Conservation (phyloP, 805 yeast species). For the Barnettozyma salicaria region DNA sequence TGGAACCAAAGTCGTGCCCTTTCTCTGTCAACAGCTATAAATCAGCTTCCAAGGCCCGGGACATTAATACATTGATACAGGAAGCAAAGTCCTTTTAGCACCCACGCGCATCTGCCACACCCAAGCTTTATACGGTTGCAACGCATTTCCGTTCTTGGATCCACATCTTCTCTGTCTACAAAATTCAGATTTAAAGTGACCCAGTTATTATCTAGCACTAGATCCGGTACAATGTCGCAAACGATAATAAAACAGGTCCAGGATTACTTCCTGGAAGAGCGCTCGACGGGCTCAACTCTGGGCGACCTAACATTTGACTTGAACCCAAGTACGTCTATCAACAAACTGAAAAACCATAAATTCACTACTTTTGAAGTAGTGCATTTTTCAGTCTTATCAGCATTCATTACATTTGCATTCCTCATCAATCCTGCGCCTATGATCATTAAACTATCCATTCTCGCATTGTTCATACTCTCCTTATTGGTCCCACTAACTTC, state of each 20-base stretch:
- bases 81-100: too few relatives aligned
- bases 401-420: constrained; percentile 53
- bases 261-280: constrained; percentile 49
- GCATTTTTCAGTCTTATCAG: constrained; percentile 44
- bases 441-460: constrained; percentile 28
- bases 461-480: constrained; percentile 36
- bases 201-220: not conserved
- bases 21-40: too few relatives aligned
- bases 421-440: constrained; percentile 51
- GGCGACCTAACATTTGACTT: constrained; percentile 47
- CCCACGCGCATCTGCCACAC: too few relatives aligned
- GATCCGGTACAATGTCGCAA: not conserved
- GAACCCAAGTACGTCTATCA: constrained; percentile 37
- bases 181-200: not conserved
- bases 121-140: too few relatives aligned
- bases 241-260: constrained; percentile 14
- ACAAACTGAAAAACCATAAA: constrained; percentile 36
- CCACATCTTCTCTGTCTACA: too few relatives aligned
- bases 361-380: constrained; percentile 43
- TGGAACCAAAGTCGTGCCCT: too few relatives aligned
- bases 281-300: constrained; percentile 41
- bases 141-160: too few relatives aligned
- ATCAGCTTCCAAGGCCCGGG: too few relatives aligned
- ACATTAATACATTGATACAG: too few relatives aligned
- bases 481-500: constrained; percentile 69